Base-by-base conservation (phyloP, 75 land plant species). In the Sequoia sempervirens region DNA sequence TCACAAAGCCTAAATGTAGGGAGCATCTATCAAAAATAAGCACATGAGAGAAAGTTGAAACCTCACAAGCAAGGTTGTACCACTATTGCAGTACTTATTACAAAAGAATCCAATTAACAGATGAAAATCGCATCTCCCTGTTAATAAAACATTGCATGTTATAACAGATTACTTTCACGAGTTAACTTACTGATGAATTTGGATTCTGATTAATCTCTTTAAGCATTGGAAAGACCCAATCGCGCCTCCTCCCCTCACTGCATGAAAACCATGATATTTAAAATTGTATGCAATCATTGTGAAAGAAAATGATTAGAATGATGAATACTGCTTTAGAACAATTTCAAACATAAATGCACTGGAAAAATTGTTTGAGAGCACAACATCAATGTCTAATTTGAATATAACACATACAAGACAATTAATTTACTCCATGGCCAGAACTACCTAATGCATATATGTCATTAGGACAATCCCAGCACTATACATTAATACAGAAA, bases 161-260 rank as follows among this genome's bases (percentile, higher is more conserved):
- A 38, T n/a, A n/a, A 38, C 36, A 81, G 23, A 23, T 5, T 34
- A 56, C 58, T 37, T 56, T 34, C 4, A 30, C 0, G 26, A 81
- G 13, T 11, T 7, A 61, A 81, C 68, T 81, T 47, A 81, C 68
- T 5, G 15, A 50, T 43, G 47, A 66, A 72, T 82, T 68, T 41
- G 5, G 83, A n/a, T 50, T 50, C 53, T 50, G 53, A 50, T 72
- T n/a, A 43, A 83, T 52, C 64, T 87, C 88, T 41, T 13, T 28
- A 80, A 96, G 86, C 14, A 88, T 70, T 34, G 98, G 96, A 64
- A 96, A 91, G 38, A 88, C 89, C 98, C 98, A 96, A 85, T 91
- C 88, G 72, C 96, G 89, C 83, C 96, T 90, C 82, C 90, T 91
- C 3, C 96, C 98, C 86, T 96, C 98, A 87, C 98, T 93, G 92